These are phyloP conservation scores for Mucor irregularis DNA, from an alignment of 371 early-diverging fungal species.

Conservation along the genomic window DNA sequence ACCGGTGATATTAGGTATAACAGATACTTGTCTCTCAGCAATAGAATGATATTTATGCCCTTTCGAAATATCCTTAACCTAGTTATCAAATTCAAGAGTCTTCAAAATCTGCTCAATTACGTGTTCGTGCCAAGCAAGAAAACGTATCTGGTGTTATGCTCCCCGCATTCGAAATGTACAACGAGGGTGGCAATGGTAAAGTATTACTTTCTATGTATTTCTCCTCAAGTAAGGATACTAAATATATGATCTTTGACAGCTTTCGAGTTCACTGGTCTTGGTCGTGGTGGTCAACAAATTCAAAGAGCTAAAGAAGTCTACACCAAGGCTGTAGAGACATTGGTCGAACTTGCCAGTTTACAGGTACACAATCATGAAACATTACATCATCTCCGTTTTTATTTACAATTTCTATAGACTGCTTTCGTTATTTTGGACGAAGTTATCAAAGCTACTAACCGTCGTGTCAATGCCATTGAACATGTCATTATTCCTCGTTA, in stretches of 20 bases:
- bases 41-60: not conserved
- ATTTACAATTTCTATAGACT: not conserved
- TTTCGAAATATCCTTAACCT: not conserved
- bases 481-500: conserved; percentile 98
- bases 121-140: conserved; percentile 90
- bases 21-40: not conserved
- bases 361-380: conserved; percentile 84
- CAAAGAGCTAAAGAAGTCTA: conserved; percentile 95
- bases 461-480: conserved; percentile 99
- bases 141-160: conserved; percentile 98
- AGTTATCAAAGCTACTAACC: conserved; percentile 98
- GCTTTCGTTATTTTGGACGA: conserved; percentile 96
- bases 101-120: conserved; percentile 87
- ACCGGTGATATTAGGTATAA: conserved; percentile 93
- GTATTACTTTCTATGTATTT: not conserved
- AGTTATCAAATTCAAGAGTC: conserved; percentile 95
- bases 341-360: conserved; percentile 95
- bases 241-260: conserved; percentile 38
- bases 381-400: not conserved
- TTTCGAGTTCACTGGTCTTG: conserved; percentile 96
- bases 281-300: conserved; percentile 97
- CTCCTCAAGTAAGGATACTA: not conserved
- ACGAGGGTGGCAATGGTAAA: conserved; percentile 84
- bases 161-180: conserved; percentile 88
- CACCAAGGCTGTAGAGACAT: conserved; percentile 87